Evolutionary conservation across 306 rosid species (phyloP).

Genomic region (Fragaria nilgerrensis): DNA sequence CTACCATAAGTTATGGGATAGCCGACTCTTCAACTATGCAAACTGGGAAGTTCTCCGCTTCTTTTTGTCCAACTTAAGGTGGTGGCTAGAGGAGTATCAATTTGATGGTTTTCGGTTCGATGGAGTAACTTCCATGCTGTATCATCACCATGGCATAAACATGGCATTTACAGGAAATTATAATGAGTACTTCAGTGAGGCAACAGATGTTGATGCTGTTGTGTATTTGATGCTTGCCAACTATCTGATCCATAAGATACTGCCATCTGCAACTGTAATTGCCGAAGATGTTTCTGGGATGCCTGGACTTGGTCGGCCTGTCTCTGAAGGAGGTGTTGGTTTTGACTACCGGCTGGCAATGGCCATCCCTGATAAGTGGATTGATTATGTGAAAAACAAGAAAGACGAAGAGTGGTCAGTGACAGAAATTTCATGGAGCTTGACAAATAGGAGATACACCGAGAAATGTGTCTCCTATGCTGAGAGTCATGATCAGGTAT

Average conservation of each 20-base stretch:
- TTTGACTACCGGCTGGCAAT: slow-evolving; percentile 91
- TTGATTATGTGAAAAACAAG: slow-evolving; percentile 86
- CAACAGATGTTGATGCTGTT: slow-evolving; percentile 85
- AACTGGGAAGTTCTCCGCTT: slow-evolving; percentile 99
- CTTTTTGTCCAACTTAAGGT: slow-evolving; percentile 82
- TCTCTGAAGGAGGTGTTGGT: slow-evolving; percentile 76
- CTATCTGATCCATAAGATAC: slow-evolving; percentile 55
- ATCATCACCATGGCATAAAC: slow-evolving; percentile 94
- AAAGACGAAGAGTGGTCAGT: slow-evolving; percentile 75
- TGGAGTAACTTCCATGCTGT: slow-evolving; percentile 95
- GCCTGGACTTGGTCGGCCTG: slow-evolving; percentile 85
- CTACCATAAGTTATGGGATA: slow-evolving; percentile 92
- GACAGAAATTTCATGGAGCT: slow-evolving; percentile 65
- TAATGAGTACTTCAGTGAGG: slow-evolving; percentile 83
- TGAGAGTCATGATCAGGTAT: slow-evolving; percentile 98
- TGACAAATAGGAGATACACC: slow-evolving; percentile 90
- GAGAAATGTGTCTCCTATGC: slow-evolving; percentile 93
- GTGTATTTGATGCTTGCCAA: slow-evolving; percentile 95
- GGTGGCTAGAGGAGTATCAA: slow-evolving; percentile 94
- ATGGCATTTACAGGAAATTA: slow-evolving; percentile 73
- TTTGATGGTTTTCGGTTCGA: slow-evolving; percentile 98
- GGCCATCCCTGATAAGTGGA: slow-evolving; percentile 97
- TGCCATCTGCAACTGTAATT: slow-evolving; percentile 81
- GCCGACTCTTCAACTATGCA: slow-evolving; percentile 87
- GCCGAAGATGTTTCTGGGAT: slow-evolving; percentile 99